Evolutionary conservation across 768 basidiomycete species (phyloP), one percentile per base, ranked within the genome.

Genomic region (Psilocybe azurescens): DNA sequence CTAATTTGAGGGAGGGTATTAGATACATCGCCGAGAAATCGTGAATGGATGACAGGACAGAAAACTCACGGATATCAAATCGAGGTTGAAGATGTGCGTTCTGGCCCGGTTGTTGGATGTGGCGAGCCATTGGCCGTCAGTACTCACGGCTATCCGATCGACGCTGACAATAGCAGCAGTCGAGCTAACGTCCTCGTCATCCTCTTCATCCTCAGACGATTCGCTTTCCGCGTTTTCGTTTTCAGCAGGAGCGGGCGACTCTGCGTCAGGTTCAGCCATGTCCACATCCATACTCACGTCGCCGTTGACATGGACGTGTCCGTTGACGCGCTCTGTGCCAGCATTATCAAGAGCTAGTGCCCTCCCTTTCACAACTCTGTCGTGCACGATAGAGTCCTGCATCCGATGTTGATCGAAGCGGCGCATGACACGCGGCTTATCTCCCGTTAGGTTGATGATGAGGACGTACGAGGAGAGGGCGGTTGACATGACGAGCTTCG

Each of bases 41-140:
- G 14, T 91, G 85, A 72, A 96, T 89, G 0, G 95, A 89, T 0
- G 97, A 97, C 36, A 99, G 82, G n/a, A 86, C 79, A 47, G 86
- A 84, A 11, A 32, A 72, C 76, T 18, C 72, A 84, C 91, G 72
- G 91, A 87, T 56, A 93, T 79, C 2, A 91, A 86, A 75, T 94
- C 91, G 58, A 96, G 83, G 73, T 95, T 94, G 78, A 89, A 95
- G 38, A 96, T 77, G 68, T 92, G 88, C 32, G 89, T 92, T 62
- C 87, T 86, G 53, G 85, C 81, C 46, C 78, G 82, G 65, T 85
- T 84, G 69, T 95, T 91, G 0, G 90, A 85, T 4, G 91, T 87
- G 2, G 88, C 94, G 18, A 95, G 81, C 93, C 93, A 96, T 72
- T 97, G 95, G 9, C 95, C 94, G 74, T 98, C 96, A 2, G 86